phyloP scores from a whole-genome alignment of 1,284 basidiomycete genomes.

The Athelia sp. region DNA sequence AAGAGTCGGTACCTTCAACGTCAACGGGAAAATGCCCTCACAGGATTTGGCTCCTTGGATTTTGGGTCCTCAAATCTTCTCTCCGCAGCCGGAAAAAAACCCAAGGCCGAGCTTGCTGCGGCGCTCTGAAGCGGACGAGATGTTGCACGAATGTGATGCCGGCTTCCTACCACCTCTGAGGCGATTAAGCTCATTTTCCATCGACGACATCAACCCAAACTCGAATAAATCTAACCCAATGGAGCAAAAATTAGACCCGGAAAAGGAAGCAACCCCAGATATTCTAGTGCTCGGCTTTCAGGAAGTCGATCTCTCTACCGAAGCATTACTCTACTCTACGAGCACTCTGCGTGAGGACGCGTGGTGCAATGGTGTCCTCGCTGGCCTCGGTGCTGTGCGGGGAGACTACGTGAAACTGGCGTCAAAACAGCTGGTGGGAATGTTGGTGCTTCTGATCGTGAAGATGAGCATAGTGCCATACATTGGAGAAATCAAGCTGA shows the following conservation, averaged over 20 bases:
- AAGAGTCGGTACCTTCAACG: slow-evolving; percentile 74
- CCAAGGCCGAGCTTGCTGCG: no score
- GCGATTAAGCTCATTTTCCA: not conserved
- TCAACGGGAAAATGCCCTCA: slow-evolving; percentile 67
- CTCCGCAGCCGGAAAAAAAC: slow-evolving; percentile 4
- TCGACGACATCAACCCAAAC: slow-evolving; percentile 3
- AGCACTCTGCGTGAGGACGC: slow-evolving; percentile 60
- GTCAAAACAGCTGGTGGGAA: slow-evolving; percentile 75
- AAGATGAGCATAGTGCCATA: slow-evolving; percentile 44
- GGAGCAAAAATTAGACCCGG: not conserved
- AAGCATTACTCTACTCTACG: slow-evolving; percentile 64
- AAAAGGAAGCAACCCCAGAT: slow-evolving; percentile 38
- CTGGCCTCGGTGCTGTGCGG: slow-evolving; percentile 54
- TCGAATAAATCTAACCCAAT: not conserved
- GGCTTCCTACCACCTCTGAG: no score
- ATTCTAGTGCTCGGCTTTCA: slow-evolving; percentile 70
- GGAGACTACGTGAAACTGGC: slow-evolving; percentile 72
- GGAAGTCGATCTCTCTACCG: slow-evolving; percentile 70
- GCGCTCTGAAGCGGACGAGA: no score
- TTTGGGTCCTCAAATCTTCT: slow-evolving; percentile 13
- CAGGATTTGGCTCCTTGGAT: slow-evolving; percentile 60
- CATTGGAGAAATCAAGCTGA: slow-evolving; percentile 48
- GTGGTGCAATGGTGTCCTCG: slow-evolving; percentile 60
- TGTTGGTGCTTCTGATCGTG: slow-evolving; percentile 63
- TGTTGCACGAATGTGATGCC: no score